These are phyloP conservation scores for Macrocybe gigantea DNA, from an alignment of 768 basidiomycete species.

Conservation along the genomic window DNA sequence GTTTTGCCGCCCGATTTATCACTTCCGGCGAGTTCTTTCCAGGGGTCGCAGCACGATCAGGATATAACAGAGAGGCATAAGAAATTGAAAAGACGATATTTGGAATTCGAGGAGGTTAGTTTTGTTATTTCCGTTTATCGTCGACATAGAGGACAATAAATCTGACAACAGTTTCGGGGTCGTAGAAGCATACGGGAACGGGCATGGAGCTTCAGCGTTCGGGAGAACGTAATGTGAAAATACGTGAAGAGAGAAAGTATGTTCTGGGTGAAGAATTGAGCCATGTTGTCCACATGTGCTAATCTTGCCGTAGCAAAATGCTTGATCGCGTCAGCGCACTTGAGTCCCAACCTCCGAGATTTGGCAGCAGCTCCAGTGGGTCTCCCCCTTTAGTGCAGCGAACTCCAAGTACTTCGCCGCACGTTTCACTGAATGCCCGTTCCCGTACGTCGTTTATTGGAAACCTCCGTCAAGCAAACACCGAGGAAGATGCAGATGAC, in stretches of 20 bases:
- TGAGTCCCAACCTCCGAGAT: conserved; percentile 27
- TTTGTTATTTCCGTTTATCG: conserved; percentile 14
- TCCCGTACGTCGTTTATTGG: conserved; percentile 38
- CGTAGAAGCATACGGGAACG: conserved; percentile 56
- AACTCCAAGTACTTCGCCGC: conserved; percentile 42
- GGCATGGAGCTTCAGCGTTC: conserved; percentile 51
- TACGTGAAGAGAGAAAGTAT: conserved; percentile 60
- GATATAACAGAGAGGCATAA: conserved; percentile 58
- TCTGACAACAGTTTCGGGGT: conserved; percentile 21
- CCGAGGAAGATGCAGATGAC: conserved; percentile 39
- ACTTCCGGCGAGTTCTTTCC: conserved; percentile 24
- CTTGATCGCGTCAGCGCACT: conserved; percentile 60
- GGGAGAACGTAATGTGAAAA: conserved; percentile 56
- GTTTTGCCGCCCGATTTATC: conserved; percentile 37
- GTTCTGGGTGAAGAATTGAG: conserved; percentile 16
- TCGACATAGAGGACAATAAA: conserved; percentile 17
- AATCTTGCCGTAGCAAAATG: conserved; percentile 25
- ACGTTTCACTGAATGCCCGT: conserved; percentile 35
- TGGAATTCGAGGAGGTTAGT: conserved; percentile 67
- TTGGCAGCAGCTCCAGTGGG: conserved; percentile 11
- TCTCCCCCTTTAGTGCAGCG: conserved; percentile 25
- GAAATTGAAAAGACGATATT: conserved; percentile 59
- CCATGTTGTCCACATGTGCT: conserved; percentile 14
- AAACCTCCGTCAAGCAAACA: conserved; percentile 44
- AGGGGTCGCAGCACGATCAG: conserved; percentile 31